Base-by-base conservation (phyloP, 208 protist genomes). In the Herpetomonas samuelpessoai region DNA sequence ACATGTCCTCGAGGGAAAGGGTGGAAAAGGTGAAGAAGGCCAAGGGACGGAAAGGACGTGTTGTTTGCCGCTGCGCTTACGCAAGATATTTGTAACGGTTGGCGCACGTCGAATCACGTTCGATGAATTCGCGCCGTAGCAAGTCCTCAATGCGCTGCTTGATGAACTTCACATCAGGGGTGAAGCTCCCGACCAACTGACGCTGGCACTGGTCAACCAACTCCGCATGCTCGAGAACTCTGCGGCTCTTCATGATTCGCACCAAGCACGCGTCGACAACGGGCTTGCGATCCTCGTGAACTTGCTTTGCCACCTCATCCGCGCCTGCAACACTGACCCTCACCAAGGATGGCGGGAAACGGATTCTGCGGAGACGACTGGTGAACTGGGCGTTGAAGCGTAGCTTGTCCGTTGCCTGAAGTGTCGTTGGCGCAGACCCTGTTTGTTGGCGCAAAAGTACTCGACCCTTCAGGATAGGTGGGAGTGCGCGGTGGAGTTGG, bases 141-240 rank as follows among this genome's bases (percentile, higher is more conserved):
- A 97, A 71, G 31, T 97, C 83, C 60, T 95, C 92, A 53, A 97
- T 78, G 47, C 88, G 74, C 66, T 86, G 74, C 46, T 97, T 97
- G 35, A 97, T 76, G 6, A 93, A 38, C 47, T 82, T 88, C 10
- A 74, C 45, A 47, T 96, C 87, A 1, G 79, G 76, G 1, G 57
- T 73, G 63, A 96, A 96, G 18, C 67, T 68, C 26, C 61, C 29
- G 47, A 54, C 66, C 2, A 96, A 69, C 68, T 89, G 83, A 55
- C 81, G 68, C 26, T 79, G 76, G 58, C 85, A 92, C 65, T 95
- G 75, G 14, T 74, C 73, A 6, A 95, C 35, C 38, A 96, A 74
- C 45, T 81, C 77, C 22, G 68, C 57, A 63, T 96, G 91, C 29
- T 71, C 61, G 7, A 96, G 53, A 9, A 72, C 67, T 19, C 81